Evolutionary conservation across 1,284 basidiomycete species (phyloP), one percentile per base, ranked within the genome.

Genomic region (Trichosporon faecale): DNA sequence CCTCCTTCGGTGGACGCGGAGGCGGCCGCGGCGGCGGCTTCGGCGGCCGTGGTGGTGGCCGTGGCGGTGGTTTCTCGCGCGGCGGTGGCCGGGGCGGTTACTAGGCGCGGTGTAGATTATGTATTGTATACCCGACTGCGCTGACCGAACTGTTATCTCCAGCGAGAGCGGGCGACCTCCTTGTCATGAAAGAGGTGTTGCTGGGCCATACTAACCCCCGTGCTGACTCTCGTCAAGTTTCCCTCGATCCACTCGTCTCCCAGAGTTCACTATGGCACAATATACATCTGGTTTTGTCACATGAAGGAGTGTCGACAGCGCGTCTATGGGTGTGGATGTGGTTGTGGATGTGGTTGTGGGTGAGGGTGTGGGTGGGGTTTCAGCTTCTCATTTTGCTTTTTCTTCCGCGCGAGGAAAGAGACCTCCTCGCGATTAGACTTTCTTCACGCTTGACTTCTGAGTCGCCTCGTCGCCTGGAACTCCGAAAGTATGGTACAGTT

Each of bases 41-140:
- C 21, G 67, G 70, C 52, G 35, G 37, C 4, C 29, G 57, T 7
- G 60, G 67, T 31, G 72, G 72, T 25, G 72, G 70, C 16, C 66
- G 69, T 37, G 72, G 69, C 35, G 72, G 72, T 29, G 71, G 71
- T 12, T 67, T 69, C 67, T 67, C 67, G 27, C 67, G 72, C 55
- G 72, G 69, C 27, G 68, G 72, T 31, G 72, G 72, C 40, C 70
- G 70, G 31, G 70, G 70, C 23, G 68, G 70, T 29, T 69, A 69
- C 70, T 72, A 69, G 23, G 49, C 49, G 66, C 65, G 33, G 52
- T 68, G 64, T 69, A 66, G 64, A 64, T 40, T 67, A 70, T 70
- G 70, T 70, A 70, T 66, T 60, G 60, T 70, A 70, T 70, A 67
- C 69, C 69, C 64, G 64, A 52, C 44, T 61, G 57, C 27, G 55